Evolutionary conservation across 352 stramenopile genomes (phyloP), one percentile per base, ranked within the genome.

Genomic region (Paralagenidium karlingii): DNA sequence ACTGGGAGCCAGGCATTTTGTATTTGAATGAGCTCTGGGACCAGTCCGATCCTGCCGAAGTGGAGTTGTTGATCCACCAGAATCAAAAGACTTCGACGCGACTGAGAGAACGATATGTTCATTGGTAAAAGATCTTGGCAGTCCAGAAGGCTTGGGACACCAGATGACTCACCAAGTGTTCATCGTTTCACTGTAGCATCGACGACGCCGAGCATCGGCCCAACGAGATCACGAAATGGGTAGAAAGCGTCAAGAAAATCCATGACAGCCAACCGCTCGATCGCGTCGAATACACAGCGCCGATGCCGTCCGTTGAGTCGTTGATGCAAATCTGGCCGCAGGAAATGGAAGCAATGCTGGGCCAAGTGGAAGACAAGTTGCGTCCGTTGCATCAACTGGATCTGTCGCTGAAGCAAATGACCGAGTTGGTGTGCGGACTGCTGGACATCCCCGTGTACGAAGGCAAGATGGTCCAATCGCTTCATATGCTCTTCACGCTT

Each of bases 301-400:
- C 73, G 5, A 95, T 96, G 82, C 87, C 88, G 9, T 52, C 83
- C 21, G 43, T 96, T 5, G 68, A 89, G 33, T 48, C 47, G 5
- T 51, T 97, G 20, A 94, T 97, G 74, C 82, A 96, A 42, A 53
- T 88, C 3, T 97, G 84, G 85, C 82, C 86, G 0, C 69, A 86
- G 46, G 56, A 90, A 29, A 58, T 97, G 15, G 82, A 96, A 54
- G 34, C 62, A 2, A 57, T 74, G 9, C 29, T 97, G 12, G 8
- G 48, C 5, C 13, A 45, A 2, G 45, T 77, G 1, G 38, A 51
- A 13, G 29, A 40, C 42, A n/a, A 38, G 18, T 19, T 10, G n/a
- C 9, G 3, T 12, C 20, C 34, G 8, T 22, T 84, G 5, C 44
- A 51, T 15, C 60, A 83, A 15, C 47, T 97, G 31, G 82, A 96